Conservation (phyloP, 768 basidiomycete species). For the Amanita brunnescens region DNA sequence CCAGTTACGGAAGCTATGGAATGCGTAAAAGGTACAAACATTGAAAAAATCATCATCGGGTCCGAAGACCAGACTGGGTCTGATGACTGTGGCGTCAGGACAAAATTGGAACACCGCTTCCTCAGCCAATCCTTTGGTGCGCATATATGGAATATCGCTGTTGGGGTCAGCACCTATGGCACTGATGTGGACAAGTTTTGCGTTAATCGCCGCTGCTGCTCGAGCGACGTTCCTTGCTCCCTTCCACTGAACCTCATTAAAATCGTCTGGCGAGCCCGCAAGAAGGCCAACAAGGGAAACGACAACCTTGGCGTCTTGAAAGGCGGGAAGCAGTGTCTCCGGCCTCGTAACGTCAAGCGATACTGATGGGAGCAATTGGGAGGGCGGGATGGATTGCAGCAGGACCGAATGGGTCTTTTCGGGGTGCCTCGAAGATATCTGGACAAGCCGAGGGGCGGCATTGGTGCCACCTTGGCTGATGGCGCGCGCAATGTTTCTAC, state of each 20-base stretch:
- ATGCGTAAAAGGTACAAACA: constrained; percentile 33
- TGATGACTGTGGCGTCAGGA: constrained; percentile 49
- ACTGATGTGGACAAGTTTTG: constrained; percentile 58
- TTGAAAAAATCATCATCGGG: constrained; percentile 71
- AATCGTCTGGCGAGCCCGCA: constrained; percentile 44
- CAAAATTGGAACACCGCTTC: constrained; percentile 36
- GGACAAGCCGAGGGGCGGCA: constrained; percentile 32
- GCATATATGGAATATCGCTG: constrained; percentile 50
- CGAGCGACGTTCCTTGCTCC: constrained; percentile 61
- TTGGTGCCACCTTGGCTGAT: constrained; percentile 26
- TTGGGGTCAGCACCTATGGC: constrained; percentile 63
- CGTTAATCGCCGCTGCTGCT: constrained; percentile 41
- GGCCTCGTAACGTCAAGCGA: constrained; percentile 49
- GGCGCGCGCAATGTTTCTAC: constrained; percentile 49
- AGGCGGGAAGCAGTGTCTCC: constrained; percentile 35
- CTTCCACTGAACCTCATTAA: constrained; percentile 52
- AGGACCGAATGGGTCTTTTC: constrained; percentile 28
- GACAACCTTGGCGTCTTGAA: constrained; percentile 47
- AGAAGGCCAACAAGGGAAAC: constrained; percentile 67
- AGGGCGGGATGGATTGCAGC: constrained; percentile 21
- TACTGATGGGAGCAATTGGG: constrained; percentile 31
- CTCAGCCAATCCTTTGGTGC: constrained; percentile 60
- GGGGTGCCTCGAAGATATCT: constrained; percentile 56
- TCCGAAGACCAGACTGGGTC: constrained; percentile 70
- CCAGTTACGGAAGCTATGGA: not conserved